Conservation (phyloP, 2,329 filamentous ascomycete species). For the Pyrenochaeta sp. region DNA sequence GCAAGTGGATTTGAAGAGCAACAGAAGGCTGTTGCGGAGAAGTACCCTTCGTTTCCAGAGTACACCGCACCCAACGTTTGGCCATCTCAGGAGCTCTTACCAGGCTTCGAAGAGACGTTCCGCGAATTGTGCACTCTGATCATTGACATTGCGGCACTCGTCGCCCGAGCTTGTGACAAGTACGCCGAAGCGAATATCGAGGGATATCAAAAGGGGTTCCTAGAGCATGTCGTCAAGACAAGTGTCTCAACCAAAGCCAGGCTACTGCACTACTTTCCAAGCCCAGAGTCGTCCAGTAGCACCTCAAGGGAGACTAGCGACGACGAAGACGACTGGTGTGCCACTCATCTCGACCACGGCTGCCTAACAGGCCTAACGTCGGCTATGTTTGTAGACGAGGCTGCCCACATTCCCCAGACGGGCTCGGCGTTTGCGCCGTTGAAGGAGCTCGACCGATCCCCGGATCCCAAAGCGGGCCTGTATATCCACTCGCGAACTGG, state of each 20-base stretch:
- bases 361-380: conserved; percentile 93
- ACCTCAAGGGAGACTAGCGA: conserved; percentile 28
- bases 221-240: conserved; percentile 85
- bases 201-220: conserved; percentile 78
- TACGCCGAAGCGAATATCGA: conserved; percentile 83
- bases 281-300: conserved; percentile 33
- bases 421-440: conserved; percentile 59
- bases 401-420: conserved; percentile 47
- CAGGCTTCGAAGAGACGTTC: conserved; percentile 77
- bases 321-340: conserved; percentile 92
- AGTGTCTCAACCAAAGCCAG: conserved; percentile 91
- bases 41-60: conserved; percentile 77
- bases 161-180: conserved; percentile 87
- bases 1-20: conserved; percentile 68
- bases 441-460: conserved; percentile 75
- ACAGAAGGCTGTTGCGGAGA: conserved; percentile 58
- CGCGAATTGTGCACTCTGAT: conserved; percentile 82
- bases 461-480: conserved; percentile 85
- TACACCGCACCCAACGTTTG: conserved; percentile 92
- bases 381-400: conserved; percentile 94
- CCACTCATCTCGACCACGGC: conserved; percentile 88
- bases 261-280: conserved; percentile 90
- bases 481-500: conserved; percentile 91
- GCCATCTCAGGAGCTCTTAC: conserved; percentile 74
- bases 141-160: conserved; percentile 87